Evolutionary conservation across 2,329 filamentous ascomycete genomes (phyloP), one percentile per base, ranked within the genome.

Genomic region (Zymoseptoria brevis): DNA sequence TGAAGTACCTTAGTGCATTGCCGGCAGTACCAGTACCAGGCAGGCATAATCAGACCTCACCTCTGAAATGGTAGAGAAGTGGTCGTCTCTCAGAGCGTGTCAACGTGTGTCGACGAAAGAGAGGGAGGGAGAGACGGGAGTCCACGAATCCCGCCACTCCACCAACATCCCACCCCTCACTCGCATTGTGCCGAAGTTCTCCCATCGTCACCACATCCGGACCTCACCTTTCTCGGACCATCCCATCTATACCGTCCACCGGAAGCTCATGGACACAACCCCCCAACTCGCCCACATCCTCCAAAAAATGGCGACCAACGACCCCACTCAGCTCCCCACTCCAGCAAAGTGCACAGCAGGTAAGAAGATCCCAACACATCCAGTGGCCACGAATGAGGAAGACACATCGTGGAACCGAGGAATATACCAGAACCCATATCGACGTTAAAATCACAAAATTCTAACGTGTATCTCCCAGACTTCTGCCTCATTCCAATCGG

Each of bases 401-500:
- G 24, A 26, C 24, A 26, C 24, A 21, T 13, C 19, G 24, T 26
- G 24, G 24, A 6, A 8, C 24, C n/a, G n/a, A 8, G 6, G 24
- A 5, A 26, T 26, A 26, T 26, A 26, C 4, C 2, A 26, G 35
- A 41, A 41, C 8, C 8, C 21, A 48, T 50, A 53, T 26, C 51
- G 24, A 50, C 19, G 51, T 48, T n/a, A n/a, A 22, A 19, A 41
- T 48, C 19, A 41, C 30, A 24, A 13, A 22, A 24, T 26, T 22
- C 48, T 59, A 24, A 61, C 56, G 19, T 49, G 54, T 16, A 22
- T 8, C 19, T 49, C 41, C 35, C 55, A 73, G 92, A 96, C 76
- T 96, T 96, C 73, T 96, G 92, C 74, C 80, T 96, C 65, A 87
- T 96, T 62, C 92, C 92, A 1, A 87, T 97, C 53, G 78, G 57